Percentiles rank a stretch among this genome's conserved stretches.
Evolutionary conservation across 192 early-diverging fungal genomes (phyloP).

Genomic region (Chytriomyces sp.): DNA sequence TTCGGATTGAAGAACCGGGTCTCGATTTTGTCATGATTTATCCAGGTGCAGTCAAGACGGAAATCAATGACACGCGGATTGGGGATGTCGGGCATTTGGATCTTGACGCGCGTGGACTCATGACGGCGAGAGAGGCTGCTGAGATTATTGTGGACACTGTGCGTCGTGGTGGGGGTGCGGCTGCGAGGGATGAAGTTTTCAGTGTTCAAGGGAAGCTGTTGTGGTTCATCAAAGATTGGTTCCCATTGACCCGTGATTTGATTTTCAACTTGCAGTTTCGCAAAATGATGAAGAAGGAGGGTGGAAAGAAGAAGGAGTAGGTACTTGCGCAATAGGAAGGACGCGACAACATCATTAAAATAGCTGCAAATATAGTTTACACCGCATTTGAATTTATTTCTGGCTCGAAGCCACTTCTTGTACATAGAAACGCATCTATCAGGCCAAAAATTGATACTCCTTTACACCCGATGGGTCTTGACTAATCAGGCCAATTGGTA

Average conservation of each 20-base stretch:
- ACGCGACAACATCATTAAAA: too few relatives aligned
- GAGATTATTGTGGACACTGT: conserved; percentile 16
- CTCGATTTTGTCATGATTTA: conserved; percentile 69
- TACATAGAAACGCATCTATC: too few relatives aligned
- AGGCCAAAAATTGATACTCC: too few relatives aligned
- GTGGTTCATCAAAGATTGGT: conserved; percentile 22
- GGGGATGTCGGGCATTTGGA: conserved; percentile 2
- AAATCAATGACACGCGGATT: conserved; percentile 28
- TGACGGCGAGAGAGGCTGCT: conserved; percentile 26
- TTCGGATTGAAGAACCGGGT: conserved; percentile 73
- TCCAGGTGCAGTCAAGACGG: conserved; percentile 76
- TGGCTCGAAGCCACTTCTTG: too few relatives aligned
- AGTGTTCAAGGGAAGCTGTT: not conserved
- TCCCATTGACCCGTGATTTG: conserved; percentile 8
- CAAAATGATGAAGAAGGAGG: conserved; percentile 5
- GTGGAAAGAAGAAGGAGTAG: not conserved
- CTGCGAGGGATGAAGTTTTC: conserved; percentile 2
- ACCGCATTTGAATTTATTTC: too few relatives aligned
- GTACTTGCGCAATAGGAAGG: too few relatives aligned
- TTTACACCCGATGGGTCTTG: too few relatives aligned
- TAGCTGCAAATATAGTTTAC: too few relatives aligned
- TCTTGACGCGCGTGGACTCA: not conserved
- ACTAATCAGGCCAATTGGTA: not conserved
- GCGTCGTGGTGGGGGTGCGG: not conserved
- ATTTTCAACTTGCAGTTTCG: not conserved